Percentiles rank a stretch among this genome's conserved stretches.
These are phyloP conservation scores for Puccinia novopanici DNA, from an alignment of 1,284 basidiomycete species.

Conservation along the genomic window DNA sequence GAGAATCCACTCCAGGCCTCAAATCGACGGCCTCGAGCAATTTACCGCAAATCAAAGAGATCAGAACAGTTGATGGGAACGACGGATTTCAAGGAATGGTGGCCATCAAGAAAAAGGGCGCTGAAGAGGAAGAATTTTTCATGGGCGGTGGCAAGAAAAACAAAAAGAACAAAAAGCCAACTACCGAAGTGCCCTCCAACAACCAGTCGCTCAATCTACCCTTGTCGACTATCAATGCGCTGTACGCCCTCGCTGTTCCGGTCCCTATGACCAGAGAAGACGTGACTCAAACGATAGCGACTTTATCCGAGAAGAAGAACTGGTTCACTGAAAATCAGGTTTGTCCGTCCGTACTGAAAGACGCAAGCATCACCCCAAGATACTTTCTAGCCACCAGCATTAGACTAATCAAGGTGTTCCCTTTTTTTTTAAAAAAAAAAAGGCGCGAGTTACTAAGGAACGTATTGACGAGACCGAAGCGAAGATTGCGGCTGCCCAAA, in stretches of 20 bases:
- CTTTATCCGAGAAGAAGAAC: constrained; percentile 88
- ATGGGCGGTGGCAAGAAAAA: constrained; percentile 80
- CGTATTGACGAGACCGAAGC: constrained; percentile 63
- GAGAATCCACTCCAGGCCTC: constrained; percentile 62
- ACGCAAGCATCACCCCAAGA: not conserved
- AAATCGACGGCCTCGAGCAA: constrained; percentile 59
- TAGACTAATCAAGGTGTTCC: not conserved
- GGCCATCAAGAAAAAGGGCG: constrained; percentile 86
- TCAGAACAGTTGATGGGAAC: constrained; percentile 74
- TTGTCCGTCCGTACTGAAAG: constrained; percentile 56
- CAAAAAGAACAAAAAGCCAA: constrained; percentile 64
- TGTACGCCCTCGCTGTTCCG: constrained; percentile 84
- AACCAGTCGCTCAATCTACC: constrained; percentile 71
- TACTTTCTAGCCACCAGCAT: not conserved
- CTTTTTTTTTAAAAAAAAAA: not conserved
- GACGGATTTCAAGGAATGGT: constrained; percentile 68
- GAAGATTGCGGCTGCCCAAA: constrained; percentile 58
- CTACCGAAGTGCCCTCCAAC: constrained; percentile 59
- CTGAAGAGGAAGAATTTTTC: constrained; percentile 72
- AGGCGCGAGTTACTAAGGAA: constrained; percentile 54
- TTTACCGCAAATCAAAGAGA: constrained; percentile 63
- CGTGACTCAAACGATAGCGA: constrained; percentile 79
- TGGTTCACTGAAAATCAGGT: constrained; percentile 78
- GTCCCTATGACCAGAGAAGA: constrained; percentile 79
- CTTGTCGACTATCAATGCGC: constrained; percentile 79